A percentile compares a stretch with the other conserved stretches of the same genome.
These are phyloP conservation scores for Solanum sejunctum DNA, from an alignment of 257 asterid genomes.

Conservation along the genomic window DNA sequence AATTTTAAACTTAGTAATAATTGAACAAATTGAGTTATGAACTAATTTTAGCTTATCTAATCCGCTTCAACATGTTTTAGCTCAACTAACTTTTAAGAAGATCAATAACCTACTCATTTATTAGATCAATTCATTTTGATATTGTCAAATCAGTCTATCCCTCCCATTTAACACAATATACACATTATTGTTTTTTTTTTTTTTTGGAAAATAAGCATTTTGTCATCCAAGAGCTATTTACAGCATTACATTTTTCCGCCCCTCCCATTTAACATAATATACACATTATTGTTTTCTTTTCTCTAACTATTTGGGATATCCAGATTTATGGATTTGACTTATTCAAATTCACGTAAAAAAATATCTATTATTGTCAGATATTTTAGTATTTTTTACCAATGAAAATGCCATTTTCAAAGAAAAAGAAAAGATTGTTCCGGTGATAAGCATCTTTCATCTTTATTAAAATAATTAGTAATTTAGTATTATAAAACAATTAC, in stretches of 20 bases:
- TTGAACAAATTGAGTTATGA: not conserved
- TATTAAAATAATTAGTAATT: not conserved
- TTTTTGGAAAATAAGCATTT: too few species aligned
- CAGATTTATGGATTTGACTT: not conserved
- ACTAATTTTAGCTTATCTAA: not conserved
- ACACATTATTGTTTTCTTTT: not conserved
- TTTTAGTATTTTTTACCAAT: not conserved
- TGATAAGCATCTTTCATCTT: not conserved
- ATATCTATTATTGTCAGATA: not conserved
- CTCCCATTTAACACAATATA: not conserved
- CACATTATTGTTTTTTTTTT: not conserved
- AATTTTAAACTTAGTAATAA: not conserved
- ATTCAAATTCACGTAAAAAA: not conserved
- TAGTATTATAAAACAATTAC: not conserved
- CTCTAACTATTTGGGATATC: not conserved
- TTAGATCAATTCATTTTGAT: not conserved
- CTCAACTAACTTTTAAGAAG: not conserved
- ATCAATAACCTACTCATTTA: not conserved
- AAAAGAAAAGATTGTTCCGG: not conserved
- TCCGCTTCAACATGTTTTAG: not conserved
- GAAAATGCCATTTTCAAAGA: not conserved
- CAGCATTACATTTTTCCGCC: too few species aligned
- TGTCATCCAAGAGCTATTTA: too few species aligned
- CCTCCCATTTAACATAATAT: not conserved
- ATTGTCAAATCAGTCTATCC: not conserved